These are phyloP conservation scores for Lasiosphaeria miniovina DNA, from an alignment of 495 filamentous ascomycete genomes.

Conservation along the genomic window DNA sequence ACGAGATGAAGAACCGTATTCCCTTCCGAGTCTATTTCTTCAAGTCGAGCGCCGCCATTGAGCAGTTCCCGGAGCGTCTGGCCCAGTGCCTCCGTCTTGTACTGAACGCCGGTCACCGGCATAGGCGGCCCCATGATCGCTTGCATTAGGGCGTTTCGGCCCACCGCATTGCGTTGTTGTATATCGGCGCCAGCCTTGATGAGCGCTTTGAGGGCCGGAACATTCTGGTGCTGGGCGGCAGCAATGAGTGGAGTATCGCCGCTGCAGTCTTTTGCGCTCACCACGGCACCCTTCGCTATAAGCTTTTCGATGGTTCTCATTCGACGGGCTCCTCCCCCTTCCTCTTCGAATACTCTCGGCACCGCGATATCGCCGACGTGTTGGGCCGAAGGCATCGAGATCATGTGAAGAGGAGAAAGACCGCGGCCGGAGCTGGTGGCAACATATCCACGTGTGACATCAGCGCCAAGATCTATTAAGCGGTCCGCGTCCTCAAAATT, in stretches of 20 bases:
- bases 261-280: conserved; percentile 25
- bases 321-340: conserved; percentile 9
- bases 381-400: conserved; percentile 30
- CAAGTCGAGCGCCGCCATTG: conserved; percentile 19
- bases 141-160: conserved; percentile 18
- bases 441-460: conserved; percentile 26
- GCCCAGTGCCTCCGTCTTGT: conserved; percentile 13
- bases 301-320: conserved; percentile 32
- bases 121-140: conserved; percentile 20
- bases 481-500: conserved; percentile 30
- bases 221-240: conserved; percentile 24
- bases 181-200: conserved; percentile 20
- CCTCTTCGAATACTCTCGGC: conserved; percentile 14
- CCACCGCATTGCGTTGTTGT: conserved; percentile 17
- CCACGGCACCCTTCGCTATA: conserved; percentile 26
- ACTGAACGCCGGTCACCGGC: conserved; percentile 5
- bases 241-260: conserved; percentile 33
- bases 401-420: conserved; percentile 32
- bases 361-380: not conserved
- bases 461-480: conserved; percentile 34
- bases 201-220: conserved; percentile 21
- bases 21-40: conserved; percentile 19
- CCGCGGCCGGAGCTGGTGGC: conserved; percentile 12
- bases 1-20: conserved; percentile 27
- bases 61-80: conserved; percentile 17